Percentiles rank a stretch among this genome's conserved stretches.
Evolutionary conservation across 306 rosid genomes (phyloP).

Genomic region (Cajanus cajan): DNA sequence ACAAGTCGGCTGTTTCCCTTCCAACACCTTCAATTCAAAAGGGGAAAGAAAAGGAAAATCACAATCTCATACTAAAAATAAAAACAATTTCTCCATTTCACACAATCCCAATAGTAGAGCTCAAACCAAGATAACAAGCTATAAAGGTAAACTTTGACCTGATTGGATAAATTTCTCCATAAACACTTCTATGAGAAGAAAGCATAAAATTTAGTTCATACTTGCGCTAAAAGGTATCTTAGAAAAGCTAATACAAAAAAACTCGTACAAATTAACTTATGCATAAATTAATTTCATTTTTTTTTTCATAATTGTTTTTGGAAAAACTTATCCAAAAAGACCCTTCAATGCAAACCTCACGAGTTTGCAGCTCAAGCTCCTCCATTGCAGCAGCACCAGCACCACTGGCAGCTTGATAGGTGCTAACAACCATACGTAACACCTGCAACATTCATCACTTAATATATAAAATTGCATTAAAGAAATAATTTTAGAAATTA

Average conservation of each 20-base stretch:
- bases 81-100: not conserved
- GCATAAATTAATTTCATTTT: too few species aligned
- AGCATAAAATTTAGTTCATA: too few species aligned
- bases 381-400: conserved; percentile 99
- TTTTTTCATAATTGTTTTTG: too few species aligned
- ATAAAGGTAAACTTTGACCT: not conserved
- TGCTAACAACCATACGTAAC: conserved; percentile 90
- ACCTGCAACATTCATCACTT: conserved; percentile 50
- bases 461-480: not conserved
- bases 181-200: too few species aligned
- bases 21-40: conserved; percentile 57
- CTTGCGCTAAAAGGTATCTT: too few species aligned
- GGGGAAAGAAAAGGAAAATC: not conserved
- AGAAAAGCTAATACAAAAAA: too few species aligned
- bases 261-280: too few species aligned
- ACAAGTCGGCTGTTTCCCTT: conserved; percentile 82
- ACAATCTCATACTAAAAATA: not conserved
- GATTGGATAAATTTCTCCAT: too few species aligned
- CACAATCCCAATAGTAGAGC: not conserved
- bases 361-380: conserved; percentile 93
- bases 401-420: conserved; percentile 98
- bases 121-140: not conserved
- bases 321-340: too few species aligned
- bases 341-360: conserved; percentile 53
- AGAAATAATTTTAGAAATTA: too few species aligned